Base-by-base conservation (phyloP, 163 green algal species). In the Scenedesmus sp. region DNA sequence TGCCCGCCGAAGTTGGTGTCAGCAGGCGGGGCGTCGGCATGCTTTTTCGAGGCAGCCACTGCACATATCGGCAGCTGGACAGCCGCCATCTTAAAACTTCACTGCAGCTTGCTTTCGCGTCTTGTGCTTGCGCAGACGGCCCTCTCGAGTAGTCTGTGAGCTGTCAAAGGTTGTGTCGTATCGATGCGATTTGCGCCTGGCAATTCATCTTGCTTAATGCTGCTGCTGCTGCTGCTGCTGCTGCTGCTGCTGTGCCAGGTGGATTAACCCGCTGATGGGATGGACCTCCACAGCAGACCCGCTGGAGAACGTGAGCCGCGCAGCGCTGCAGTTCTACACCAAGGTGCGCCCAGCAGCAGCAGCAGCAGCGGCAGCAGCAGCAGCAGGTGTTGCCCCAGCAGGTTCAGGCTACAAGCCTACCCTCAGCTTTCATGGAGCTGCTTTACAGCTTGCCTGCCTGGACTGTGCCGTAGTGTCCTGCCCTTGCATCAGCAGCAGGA, bases 261-360 rank as follows among this genome's bases (percentile, higher is more conserved):
- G 97, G 97, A 86, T 96, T 87, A 99, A 99, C 94, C 97, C 97
- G 1, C 94, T 99, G 8, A 99, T 99, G 86, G 97, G 97, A 13
- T 99, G 97, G 97, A 99, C 97, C 54, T 98, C 96, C 46, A 98
- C 97, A 10, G 96, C 95, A 1, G 97, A 99, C 92, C 91, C 96
- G 0, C 83, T 98, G 62, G 97, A 99, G 93, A 98, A 97, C 62
- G 95, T 98, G 26, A 92, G 57, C 1, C 94, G 97, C n/a, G 77
- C 94, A 4, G 81, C 88, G 16, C 88, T 98, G 59, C 88, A 93
- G 46, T 99, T 99, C 83, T 91, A 96, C 86, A 96, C 93, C 46
- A 97, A 97, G 91, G 96, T 98, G 67, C 92, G 95, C 20, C 96
- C 96, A 0, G 88, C 95, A 16, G 92, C 91, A 20, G 1, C 7